Percentiles rank a stretch among this genome's conserved stretches.
Evolutionary conservation across 2,329 filamentous ascomycete species (phyloP).

Genomic region (Fusarium sp.): DNA sequence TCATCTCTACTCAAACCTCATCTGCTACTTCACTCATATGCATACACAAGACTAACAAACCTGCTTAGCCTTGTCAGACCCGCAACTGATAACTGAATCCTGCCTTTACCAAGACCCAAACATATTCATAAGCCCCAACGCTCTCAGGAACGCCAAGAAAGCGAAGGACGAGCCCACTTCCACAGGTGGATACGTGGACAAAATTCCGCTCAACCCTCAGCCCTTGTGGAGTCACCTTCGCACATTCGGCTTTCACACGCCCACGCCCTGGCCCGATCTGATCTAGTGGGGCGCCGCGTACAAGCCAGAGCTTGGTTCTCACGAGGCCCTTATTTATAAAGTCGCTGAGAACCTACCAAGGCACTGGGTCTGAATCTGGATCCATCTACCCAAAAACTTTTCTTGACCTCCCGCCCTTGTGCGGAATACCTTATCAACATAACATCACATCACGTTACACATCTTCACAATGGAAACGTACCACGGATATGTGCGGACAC

Average conservation of each 20-base stretch:
- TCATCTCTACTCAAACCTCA: background rate
- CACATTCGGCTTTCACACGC: slow-evolving; percentile 33
- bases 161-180: slow-evolving; percentile 33
- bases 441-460: slow-evolving; percentile 36
- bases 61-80: slow-evolving; percentile 24
- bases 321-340: slow-evolving; percentile 39
- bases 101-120: slow-evolving; percentile 25
- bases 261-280: slow-evolving; percentile 45
- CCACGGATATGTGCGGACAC: slow-evolving; percentile 93
- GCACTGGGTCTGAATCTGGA: slow-evolving; percentile 38
- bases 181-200: slow-evolving; percentile 42
- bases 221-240: slow-evolving; percentile 46
- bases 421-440: slow-evolving; percentile 29
- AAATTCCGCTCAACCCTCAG: slow-evolving; percentile 46
- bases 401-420: slow-evolving; percentile 30
- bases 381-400: slow-evolving; percentile 30
- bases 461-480: slow-evolving; percentile 88
- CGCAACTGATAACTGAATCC: slow-evolving; percentile 13
- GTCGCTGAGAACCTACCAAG: slow-evolving; percentile 35
- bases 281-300: slow-evolving; percentile 47
- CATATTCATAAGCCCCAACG: slow-evolving; percentile 32
- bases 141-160: slow-evolving; percentile 43
- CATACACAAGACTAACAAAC: slow-evolving; percentile 21
- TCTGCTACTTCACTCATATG: background rate
- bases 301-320: slow-evolving; percentile 43